Percentiles rank a stretch among this genome's conserved stretches.
phyloP scores from a whole-genome alignment of 2,329 filamentous ascomycete genomes.

The Tolypocladium ophioglossoides region DNA sequence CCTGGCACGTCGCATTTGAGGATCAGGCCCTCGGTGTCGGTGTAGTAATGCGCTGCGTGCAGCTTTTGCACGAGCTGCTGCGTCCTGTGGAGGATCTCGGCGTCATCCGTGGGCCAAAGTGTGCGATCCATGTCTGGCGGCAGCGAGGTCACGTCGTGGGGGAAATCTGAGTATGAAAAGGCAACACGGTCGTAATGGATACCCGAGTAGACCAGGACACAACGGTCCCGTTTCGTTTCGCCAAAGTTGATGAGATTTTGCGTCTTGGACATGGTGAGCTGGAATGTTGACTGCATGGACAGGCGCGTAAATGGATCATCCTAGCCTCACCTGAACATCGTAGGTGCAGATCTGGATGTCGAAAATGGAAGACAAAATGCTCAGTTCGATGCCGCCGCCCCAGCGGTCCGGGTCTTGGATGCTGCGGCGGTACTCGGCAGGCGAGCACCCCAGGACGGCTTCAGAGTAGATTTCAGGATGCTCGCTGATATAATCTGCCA shows the following conservation, averaged over 20 bases:
- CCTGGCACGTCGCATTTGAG: constrained; percentile 59
- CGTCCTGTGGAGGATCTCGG: constrained; percentile 63
- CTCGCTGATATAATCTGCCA: constrained; percentile 67
- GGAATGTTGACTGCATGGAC: not conserved
- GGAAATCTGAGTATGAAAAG: constrained; percentile 52
- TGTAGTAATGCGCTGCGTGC: constrained; percentile 68
- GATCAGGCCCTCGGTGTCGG: constrained; percentile 71
- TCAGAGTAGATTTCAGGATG: constrained; percentile 64
- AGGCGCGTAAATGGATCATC: not conserved
- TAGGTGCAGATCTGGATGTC: constrained; percentile 76
- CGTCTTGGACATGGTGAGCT: constrained; percentile 10
- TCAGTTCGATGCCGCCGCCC: constrained; percentile 87
- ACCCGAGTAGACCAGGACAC: constrained; percentile 79
- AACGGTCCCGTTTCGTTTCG: constrained; percentile 56
- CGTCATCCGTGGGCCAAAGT: constrained; percentile 41
- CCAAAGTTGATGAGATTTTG: constrained; percentile 53
- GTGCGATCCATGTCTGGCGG: constrained; percentile 66
- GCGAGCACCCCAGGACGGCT: constrained; percentile 63
- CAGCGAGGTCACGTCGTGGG: constrained; percentile 42
- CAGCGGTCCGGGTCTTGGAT: constrained; percentile 74
- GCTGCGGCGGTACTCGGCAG: constrained; percentile 68
- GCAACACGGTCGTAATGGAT: constrained; percentile 92
- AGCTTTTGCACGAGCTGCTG: constrained; percentile 55
- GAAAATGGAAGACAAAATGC: constrained; percentile 76
- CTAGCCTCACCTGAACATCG: constrained; percentile 51